Evolutionary conservation across 2,329 filamentous ascomycete species (phyloP).

Genomic region (Dactylonectria macrodidyma): DNA sequence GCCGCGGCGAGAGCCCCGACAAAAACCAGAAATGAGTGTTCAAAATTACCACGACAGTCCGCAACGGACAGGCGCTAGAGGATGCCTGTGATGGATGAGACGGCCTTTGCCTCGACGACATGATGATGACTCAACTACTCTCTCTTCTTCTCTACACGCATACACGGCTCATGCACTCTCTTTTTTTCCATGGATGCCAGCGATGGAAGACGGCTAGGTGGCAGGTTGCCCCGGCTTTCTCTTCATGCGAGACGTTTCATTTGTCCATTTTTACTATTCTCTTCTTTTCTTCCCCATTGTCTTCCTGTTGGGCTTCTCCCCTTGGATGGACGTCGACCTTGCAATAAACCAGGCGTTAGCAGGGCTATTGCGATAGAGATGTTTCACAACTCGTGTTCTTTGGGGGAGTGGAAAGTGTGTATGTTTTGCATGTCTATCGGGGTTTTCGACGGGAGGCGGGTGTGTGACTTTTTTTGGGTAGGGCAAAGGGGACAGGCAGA

Average conservation of each 20-base stretch:
- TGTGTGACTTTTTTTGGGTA: conserved; percentile 1
- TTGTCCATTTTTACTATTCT: conserved; percentile 18
- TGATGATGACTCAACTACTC: conserved; percentile 23
- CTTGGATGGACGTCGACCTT: conserved; percentile 10
- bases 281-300: conserved; percentile 22
- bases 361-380: conserved; percentile 21
- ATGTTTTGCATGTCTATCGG: conserved; percentile 16
- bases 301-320: conserved; percentile 12
- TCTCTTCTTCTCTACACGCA: conserved; percentile 27
- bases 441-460: not conserved
- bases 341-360: conserved; percentile 11
- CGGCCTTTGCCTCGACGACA: conserved; percentile 30
- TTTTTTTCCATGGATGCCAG: conserved; percentile 24
- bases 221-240: conserved; percentile 10
- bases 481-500: conserved; percentile 15
- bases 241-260: conserved; percentile 21
- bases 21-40: conserved; percentile 43
- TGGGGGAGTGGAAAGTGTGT: conserved; percentile 13
- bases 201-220: conserved; percentile 2
- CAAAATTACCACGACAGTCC: conserved; percentile 18
- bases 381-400: conserved; percentile 5
- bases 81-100: conserved; percentile 23
- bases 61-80: conserved; percentile 4
- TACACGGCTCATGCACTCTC: conserved; percentile 25
- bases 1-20: conserved; percentile 58